Conservation (phyloP, 1,139 yeast genomes). For the Hyphopichia fennica region DNA sequence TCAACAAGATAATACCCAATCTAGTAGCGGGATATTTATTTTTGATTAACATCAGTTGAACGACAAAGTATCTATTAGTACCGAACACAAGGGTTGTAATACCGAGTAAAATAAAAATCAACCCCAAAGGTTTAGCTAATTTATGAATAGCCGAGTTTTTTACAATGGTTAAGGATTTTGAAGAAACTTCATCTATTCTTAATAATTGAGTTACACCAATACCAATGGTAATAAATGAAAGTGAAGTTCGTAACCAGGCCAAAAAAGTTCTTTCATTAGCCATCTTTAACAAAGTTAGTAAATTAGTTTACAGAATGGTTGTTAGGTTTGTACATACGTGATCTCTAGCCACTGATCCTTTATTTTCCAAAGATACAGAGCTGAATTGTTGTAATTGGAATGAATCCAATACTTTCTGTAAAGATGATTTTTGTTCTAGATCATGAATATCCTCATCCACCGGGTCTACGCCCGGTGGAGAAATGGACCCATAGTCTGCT, state of each 20-base stretch:
- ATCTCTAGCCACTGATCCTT: conserved; percentile 51
- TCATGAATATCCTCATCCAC: no score
- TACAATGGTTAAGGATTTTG: conserved; percentile 17
- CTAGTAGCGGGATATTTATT: conserved; percentile 33
- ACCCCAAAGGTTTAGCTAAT: conserved; percentile 40
- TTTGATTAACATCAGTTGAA: conserved; percentile 27
- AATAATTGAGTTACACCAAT: conserved; percentile 45
- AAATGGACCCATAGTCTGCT: no score
- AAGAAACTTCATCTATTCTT: conserved; percentile 22
- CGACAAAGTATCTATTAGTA: conserved; percentile 33
- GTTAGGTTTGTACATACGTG: conserved; percentile 20
- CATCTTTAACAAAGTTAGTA: conserved; percentile 20
- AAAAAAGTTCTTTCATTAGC: conserved; percentile 79
- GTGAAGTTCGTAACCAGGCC: conserved; percentile 71
- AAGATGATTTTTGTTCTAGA: no score
- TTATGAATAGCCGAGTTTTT: conserved; percentile 13
- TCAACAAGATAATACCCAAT: conserved; percentile 20
- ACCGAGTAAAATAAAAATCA: conserved; percentile 35
- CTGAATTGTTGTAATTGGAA: not conserved
- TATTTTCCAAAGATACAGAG: conserved; percentile 32
- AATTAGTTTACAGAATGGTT: not conserved
- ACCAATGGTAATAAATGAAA: conserved; percentile 43
- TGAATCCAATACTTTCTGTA: no score
- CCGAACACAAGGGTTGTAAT: conserved; percentile 36
- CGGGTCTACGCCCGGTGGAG: no score